phyloP scores from a whole-genome alignment of 208 protist genomes.

The Kentomonas sorsogonicus region DNA sequence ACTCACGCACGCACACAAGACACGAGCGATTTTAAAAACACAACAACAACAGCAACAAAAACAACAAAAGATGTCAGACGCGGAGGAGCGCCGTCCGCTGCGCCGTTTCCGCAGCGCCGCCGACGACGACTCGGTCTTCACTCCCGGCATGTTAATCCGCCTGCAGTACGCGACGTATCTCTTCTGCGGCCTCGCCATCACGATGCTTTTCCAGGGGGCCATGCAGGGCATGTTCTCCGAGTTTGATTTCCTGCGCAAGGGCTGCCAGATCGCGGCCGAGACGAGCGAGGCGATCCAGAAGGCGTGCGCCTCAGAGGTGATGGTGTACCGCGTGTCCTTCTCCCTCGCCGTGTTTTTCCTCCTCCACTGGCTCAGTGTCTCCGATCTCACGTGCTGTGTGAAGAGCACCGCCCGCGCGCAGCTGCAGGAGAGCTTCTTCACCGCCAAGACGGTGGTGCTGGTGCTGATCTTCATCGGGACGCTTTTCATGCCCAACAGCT shows the following conservation, averaged over 20 bases:
- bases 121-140: conserved; percentile 27
- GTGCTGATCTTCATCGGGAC: conserved; percentile 55
- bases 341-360: conserved; percentile 75
- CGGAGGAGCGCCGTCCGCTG: conserved; percentile 11
- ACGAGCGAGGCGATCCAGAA: conserved; percentile 19
- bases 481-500: conserved; percentile 81
- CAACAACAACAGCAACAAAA: conserved; percentile 5
- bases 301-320: conserved; percentile 63
- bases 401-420: conserved; percentile 54
- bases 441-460: conserved; percentile 66
- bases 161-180: conserved; percentile 80
- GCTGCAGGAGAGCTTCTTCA: conserved; percentile 80
- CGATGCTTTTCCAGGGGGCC: conserved; percentile 51
- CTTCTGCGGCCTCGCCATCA: conserved; percentile 61
- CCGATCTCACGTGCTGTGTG: conserved; percentile 85
- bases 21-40: not conserved
- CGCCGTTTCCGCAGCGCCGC: conserved; percentile 21
- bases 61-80: conserved; percentile 7
- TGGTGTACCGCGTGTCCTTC: conserved; percentile 86
- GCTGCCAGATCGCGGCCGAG: conserved; percentile 34
- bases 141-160: conserved; percentile 60
- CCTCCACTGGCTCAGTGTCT: conserved; percentile 77
- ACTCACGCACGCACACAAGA: not conserved
- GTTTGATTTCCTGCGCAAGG: conserved; percentile 44
- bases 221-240: conserved; percentile 47